Base-by-base conservation (phyloP, 768 basidiomycete genomes). In the Termitomyces sp. region DNA sequence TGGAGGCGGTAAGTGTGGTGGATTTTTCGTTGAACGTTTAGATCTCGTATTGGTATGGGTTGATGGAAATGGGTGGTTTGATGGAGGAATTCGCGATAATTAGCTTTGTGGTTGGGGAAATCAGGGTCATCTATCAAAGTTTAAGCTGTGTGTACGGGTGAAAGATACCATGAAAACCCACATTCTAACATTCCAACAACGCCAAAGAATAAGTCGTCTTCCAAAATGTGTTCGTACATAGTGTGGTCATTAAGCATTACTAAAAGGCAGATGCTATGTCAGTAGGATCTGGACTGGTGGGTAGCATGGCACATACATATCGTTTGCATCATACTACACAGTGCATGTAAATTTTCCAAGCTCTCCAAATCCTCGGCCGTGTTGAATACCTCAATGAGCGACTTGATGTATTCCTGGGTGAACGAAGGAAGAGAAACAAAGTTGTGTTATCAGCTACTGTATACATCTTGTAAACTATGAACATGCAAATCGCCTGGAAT, bases 181-280 rank as follows among this genome's bases (percentile, higher is more conserved):
- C 95, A 99, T 80, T 99, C 97, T 61, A 99, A 85, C 80, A 98
- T 96, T 47, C 95, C 94, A 43, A 95, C 85, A 49, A 98, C 91
- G 50, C 92, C 94, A 62, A 90, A 83, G 73, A 97, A 98, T 54
- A 94, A 75, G 38, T 94, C 90, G 66, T 98, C 95, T 56, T 92
- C 88, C 40, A 98, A 80, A 62, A 99, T 89, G 68, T 94, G 90
- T 73, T 99, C 96, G 69, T 95, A 95, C 70, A 99, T 83, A 42
- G 80, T 80, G 70, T 94, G 94, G 71, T 99, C 97, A 70, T 98
- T 98, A 67, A 98, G 81, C 78, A 93, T 85, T 61, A 99, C 94
- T 97, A 67, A 58, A 48, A 55, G 60, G 47, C 16, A 24, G 35
- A 45, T 33, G 44, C 44, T 10, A n/a, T n/a, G 53, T 64, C 51